These are phyloP conservation scores for Pleurotus platypus DNA, from an alignment of 768 basidiomycete genomes.

Conservation along the genomic window DNA sequence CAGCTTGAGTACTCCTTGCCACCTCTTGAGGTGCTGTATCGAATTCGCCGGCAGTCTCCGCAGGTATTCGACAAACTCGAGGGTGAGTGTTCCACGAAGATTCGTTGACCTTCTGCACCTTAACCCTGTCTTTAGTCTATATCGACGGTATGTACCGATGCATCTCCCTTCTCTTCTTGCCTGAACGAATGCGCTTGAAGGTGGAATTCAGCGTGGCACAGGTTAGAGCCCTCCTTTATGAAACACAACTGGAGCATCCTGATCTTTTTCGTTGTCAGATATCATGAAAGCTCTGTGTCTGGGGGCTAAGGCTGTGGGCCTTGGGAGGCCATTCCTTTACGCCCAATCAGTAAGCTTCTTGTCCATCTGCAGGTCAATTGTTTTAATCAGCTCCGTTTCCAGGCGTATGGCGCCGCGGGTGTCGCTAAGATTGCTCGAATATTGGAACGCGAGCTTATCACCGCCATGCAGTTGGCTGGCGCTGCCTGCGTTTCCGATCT, in stretches of 20 bases:
- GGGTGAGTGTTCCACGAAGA: constrained; percentile 33
- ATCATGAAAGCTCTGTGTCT: constrained; percentile 88
- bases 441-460: constrained; percentile 72
- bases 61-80: constrained; percentile 72
- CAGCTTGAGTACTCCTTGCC: constrained; percentile 86
- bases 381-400: not conserved
- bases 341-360: constrained; percentile 64
- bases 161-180: not conserved
- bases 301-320: constrained; percentile 82
- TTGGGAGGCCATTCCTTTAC: constrained; percentile 85
- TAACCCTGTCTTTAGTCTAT: constrained; percentile 50
- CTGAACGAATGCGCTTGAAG: constrained; percentile 17
- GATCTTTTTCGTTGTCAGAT: constrained; percentile 37
- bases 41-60: constrained; percentile 66
- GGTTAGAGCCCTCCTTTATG: constrained; percentile 33
- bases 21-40: constrained; percentile 74
- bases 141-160: constrained; percentile 60
- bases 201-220: constrained; percentile 73
- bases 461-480: constrained; percentile 75
- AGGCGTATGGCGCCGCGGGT: constrained; percentile 77
- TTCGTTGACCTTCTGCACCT: constrained; percentile 7
- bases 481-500: constrained; percentile 62
- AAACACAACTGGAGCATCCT: not conserved
- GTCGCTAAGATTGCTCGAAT: constrained; percentile 65
- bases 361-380: not conserved